Conservation (phyloP, 306 rosid species). For the Gillenia trifoliata region DNA sequence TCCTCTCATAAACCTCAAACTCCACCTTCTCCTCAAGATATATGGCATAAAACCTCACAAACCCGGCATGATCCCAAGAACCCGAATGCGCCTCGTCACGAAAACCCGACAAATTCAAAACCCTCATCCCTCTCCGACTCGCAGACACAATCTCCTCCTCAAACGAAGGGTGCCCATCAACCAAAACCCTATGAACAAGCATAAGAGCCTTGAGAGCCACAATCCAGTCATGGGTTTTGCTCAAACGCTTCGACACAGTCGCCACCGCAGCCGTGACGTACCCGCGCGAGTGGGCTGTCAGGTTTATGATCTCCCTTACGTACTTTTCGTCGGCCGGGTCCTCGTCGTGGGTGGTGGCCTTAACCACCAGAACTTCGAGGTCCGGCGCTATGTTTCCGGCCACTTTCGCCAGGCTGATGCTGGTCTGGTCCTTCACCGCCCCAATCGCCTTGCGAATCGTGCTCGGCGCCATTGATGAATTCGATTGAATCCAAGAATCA, state of each 20-base stretch:
- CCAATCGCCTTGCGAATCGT: slow-evolving; percentile 90
- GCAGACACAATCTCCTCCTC: slow-evolving; percentile 62
- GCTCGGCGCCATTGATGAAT: slow-evolving; percentile 51
- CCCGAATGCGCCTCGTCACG: slow-evolving; percentile 81
- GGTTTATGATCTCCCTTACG: slow-evolving; percentile 49
- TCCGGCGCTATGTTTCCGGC: slow-evolving; percentile 79
- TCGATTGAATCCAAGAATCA: not conserved
- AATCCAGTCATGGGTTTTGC: slow-evolving; percentile 78
- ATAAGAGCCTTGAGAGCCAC: slow-evolving; percentile 75
- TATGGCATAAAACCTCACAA: slow-evolving; percentile 62
- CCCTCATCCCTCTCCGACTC: slow-evolving; percentile 49
- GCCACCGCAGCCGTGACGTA: slow-evolving; percentile 57
- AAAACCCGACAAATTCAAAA: slow-evolving; percentile 61
- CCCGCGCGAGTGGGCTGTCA: slow-evolving; percentile 48
- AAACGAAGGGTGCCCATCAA: slow-evolving; percentile 69
- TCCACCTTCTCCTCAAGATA: slow-evolving; percentile 76
- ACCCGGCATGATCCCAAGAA: slow-evolving; percentile 70
- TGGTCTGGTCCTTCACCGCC: slow-evolving; percentile 83
- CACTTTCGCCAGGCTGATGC: slow-evolving; percentile 84
- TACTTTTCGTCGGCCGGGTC: slow-evolving; percentile 71
- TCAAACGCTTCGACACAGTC: slow-evolving; percentile 54
- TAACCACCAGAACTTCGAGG: slow-evolving; percentile 74
- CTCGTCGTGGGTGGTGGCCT: slow-evolving; percentile 78
- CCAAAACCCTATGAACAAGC: slow-evolving; percentile 67
- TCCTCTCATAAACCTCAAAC: slow-evolving; percentile 49